phyloP scores from a whole-genome alignment of 2,329 filamentous ascomycete genomes.

The Sporothrix variecibatus region DNA sequence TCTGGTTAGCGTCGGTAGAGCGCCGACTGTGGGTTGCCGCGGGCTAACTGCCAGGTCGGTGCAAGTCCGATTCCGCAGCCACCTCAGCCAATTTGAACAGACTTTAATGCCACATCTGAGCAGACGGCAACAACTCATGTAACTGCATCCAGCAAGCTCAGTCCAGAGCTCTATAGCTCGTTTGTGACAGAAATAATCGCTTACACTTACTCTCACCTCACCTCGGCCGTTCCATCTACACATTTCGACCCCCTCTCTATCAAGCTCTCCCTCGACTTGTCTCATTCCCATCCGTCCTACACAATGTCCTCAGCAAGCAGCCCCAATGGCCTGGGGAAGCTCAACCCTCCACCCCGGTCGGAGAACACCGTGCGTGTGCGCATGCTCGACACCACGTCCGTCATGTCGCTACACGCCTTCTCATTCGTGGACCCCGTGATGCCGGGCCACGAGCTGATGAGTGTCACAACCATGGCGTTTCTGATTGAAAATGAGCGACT shows the following conservation, averaged over 20 bases:
- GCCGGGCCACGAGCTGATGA: not conserved
- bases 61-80: not conserved
- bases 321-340: not conserved
- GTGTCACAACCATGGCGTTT: not conserved
- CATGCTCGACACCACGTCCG: not conserved
- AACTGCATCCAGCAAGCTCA: not conserved
- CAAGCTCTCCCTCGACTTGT: not conserved
- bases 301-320: not conserved
- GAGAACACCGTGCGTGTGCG: not conserved
- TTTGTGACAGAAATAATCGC: not conserved
- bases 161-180: not conserved
- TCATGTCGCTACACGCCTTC: not conserved
- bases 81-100: not conserved
- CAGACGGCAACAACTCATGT: not conserved
- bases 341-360: not conserved
- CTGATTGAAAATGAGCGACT: not conserved
- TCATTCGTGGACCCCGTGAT: not conserved
- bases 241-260: not conserved
- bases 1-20: not conserved
- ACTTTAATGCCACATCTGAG: not conserved
- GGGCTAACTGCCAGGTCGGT: not conserved
- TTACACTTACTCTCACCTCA: not conserved
- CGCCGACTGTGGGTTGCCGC: not conserved
- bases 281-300: not conserved
- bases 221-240: not conserved